Evolutionary conservation across 306 rosid genomes (phyloP).

Genomic region (Lathyrus tuberosus): DNA sequence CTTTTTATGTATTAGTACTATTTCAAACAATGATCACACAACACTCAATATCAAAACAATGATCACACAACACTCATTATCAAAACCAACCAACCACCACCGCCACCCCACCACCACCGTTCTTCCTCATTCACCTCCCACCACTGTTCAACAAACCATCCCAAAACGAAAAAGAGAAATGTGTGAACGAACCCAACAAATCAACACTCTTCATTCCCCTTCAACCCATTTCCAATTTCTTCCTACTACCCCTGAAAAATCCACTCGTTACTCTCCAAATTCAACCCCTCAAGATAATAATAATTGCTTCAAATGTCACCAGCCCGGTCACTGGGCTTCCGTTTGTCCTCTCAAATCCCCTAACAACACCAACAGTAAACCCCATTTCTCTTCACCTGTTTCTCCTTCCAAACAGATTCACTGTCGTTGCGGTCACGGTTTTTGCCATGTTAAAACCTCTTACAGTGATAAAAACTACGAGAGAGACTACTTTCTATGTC

Average conservation of each 20-base stretch:
- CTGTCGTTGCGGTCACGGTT: conserved; percentile 48
- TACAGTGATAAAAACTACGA: background rate
- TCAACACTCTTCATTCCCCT: background rate
- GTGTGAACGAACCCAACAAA: background rate
- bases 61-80: too few relatives aligned
- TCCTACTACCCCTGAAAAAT: background rate
- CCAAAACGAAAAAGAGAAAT: background rate
- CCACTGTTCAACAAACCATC: background rate
- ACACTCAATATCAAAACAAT: background rate
- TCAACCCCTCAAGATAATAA: too few relatives aligned
- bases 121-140: background rate
- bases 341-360: background rate
- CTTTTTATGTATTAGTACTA: background rate
- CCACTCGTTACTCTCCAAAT: background rate
- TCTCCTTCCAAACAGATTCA: background rate
- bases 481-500: conserved; percentile 45
- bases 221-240: background rate
- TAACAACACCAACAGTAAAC: background rate
- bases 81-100: too few relatives aligned
- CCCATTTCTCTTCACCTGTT: background rate
- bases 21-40: background rate
- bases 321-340: background rate
- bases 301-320: background rate
- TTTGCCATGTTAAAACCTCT: conserved; percentile 29
- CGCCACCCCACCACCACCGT: background rate